phyloP scores from a whole-genome alignment of 306 rosid species.

The Pueraria montana region DNA sequence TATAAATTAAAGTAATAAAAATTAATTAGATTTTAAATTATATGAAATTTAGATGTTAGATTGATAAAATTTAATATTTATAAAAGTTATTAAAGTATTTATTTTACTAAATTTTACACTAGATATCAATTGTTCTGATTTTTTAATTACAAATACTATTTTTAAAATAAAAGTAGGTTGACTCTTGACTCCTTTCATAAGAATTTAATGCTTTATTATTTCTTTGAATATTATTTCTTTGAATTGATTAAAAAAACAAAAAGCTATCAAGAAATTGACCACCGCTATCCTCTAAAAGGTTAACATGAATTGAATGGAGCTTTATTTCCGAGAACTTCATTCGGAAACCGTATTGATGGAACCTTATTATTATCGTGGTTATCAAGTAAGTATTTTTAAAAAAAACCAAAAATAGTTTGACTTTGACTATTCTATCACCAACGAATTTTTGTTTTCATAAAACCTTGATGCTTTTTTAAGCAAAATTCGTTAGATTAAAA shows the following conservation, averaged over 20 bases:
- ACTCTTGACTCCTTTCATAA: background rate
- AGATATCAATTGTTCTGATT: background rate
- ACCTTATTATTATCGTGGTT: background rate
- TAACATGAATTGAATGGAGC: background rate
- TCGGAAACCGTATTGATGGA: background rate
- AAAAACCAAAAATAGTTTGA: background rate
- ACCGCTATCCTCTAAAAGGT: background rate
- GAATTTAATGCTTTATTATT: background rate
- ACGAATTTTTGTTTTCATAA: background rate
- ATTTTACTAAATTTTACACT: background rate
- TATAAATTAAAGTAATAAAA: background rate
- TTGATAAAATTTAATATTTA: background rate
- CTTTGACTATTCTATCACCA: background rate
- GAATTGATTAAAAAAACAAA: background rate
- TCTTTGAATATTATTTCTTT: background rate
- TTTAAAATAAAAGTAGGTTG: background rate
- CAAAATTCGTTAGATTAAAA: background rate
- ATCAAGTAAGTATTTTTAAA: background rate
- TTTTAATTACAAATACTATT: background rate
- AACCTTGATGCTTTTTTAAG: background rate
- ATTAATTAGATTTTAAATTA: too few species aligned
- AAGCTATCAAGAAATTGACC: slow-evolving; percentile 35
- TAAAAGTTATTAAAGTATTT: background rate
- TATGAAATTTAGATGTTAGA: background rate
- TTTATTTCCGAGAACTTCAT: background rate